Evolutionary conservation across 805 yeast species (phyloP).

Genomic region (Myxozyma vanderwaltii): DNA sequence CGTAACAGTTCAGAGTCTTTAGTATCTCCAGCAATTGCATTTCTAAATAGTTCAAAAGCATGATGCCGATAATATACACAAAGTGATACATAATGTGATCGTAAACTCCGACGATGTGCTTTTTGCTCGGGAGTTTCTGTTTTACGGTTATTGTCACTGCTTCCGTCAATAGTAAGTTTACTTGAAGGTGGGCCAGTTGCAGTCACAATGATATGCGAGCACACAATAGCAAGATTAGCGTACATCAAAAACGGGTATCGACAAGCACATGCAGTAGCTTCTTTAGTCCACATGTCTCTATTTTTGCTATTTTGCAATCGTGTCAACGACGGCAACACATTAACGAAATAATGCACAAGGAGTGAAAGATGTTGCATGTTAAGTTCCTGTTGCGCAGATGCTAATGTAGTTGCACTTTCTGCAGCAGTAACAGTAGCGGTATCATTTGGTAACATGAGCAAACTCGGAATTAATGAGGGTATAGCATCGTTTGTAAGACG

Average conservation of each 20-base stretch:
- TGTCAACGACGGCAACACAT: conserved; percentile 13
- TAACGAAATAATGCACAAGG: conserved; percentile 9
- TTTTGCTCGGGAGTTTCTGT: neutral
- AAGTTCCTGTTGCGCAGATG: conserved; percentile 7
- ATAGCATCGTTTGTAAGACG: neutral
- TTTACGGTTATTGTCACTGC: neutral
- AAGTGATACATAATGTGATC: conserved; percentile 7
- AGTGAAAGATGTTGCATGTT: conserved; percentile 21
- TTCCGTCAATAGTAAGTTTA: too few relatives aligned
- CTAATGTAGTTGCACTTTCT: neutral
- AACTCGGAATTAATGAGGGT: neutral
- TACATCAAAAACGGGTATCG: conserved; percentile 21
- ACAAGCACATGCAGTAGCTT: conserved; percentile 14
- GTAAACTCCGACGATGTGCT: neutral
- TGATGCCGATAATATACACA: conserved; percentile 18
- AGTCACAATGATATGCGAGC: conserved; percentile 16
- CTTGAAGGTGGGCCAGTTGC: neutral
- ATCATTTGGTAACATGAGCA: neutral
- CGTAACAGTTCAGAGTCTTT: conserved; percentile 7
- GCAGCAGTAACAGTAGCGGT: neutral
- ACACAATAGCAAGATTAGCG: conserved; percentile 12
- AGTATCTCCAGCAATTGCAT: conserved; percentile 5
- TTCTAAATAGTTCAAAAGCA: conserved; percentile 11
- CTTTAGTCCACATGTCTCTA: conserved; percentile 11
- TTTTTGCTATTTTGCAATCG: neutral